Conservation (phyloP, 805 yeast species). For the Suhomyces faveliae region DNA sequence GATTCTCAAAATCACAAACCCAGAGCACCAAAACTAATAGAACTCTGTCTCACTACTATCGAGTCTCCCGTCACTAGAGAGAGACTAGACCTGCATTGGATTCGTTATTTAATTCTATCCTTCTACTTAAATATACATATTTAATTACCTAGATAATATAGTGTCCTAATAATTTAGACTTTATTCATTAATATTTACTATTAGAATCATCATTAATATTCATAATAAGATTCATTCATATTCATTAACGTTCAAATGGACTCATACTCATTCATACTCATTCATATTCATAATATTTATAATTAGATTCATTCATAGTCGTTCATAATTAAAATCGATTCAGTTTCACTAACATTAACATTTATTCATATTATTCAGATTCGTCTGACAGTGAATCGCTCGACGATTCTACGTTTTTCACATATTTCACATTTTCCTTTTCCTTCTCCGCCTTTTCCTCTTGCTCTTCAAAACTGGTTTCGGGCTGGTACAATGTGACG, state of each 20-base stretch:
- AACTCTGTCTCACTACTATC: background rate
- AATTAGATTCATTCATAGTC: too few species aligned
- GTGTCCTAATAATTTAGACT: too few species aligned
- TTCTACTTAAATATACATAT: too few species aligned
- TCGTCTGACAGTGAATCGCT: background rate
- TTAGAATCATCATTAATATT: too few species aligned
- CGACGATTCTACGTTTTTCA: too few species aligned
- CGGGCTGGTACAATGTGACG: slow-evolving; percentile 4
- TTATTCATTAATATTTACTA: too few species aligned
- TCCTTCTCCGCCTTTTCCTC: background rate
- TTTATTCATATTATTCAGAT: too few species aligned
- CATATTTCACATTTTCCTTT: too few species aligned
- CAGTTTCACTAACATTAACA: too few species aligned
- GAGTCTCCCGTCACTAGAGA: background rate
- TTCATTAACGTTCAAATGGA: background rate
- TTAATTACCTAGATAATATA: too few species aligned
- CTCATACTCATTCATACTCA: background rate
- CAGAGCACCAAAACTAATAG: slow-evolving; percentile 7
- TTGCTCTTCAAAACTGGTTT: background rate
- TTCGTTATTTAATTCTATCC: too few species aligned
- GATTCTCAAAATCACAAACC: slow-evolving; percentile 55
- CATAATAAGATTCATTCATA: background rate
- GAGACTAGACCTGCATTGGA: background rate
- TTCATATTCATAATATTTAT: background rate
- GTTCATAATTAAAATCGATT: too few species aligned